Evolutionary conservation across 352 stramenopile species (phyloP), one percentile per base, ranked within the genome.

Genomic region (Phytophthora constricta): DNA sequence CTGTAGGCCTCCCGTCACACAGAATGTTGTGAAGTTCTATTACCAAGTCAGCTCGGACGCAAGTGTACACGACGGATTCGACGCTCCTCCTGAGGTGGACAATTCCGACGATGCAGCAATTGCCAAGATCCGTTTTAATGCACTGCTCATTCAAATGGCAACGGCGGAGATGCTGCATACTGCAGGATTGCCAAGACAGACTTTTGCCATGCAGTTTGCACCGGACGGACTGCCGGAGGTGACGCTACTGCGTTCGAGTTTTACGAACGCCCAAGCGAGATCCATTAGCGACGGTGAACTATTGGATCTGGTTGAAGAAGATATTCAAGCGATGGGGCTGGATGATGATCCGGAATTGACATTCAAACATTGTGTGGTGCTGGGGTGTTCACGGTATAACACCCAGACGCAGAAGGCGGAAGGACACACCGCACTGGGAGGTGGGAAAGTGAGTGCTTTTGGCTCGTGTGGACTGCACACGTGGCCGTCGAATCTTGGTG

Each of bases 341-440:
- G 74, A 89, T 39, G 33, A 54, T 0, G 50, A 84, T 47, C 41
- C 61, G 0, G 62, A 75, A 19, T 26, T 72, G 5, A 20, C 79
- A 51, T 78, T 86, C 49, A 93, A 91, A 46, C 83, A 93, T 62
- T 78, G 73, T 0, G 83, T 91, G 20, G 82, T 93, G 45, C 72
- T 93, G 7, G 83, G 83, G 0, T 91, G 81, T 47, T 91, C 85
- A 10, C 74, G 59, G 46, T 91, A 78, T 68, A 90, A 91, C 60
- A 60, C 53, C 0, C 34, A 58, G 46, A 87, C 75, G 20, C 71
- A 76, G 39, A 76, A 81, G 20, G 65, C 85, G 0, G 74, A 89
- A 37, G 85, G 74, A 1, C 81, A 93, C 56, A 87, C 77, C 3
- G 82, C 85, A 11, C 65, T 91, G 0, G 83, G 85, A 33, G 81